phyloP scores from a whole-genome alignment of 345 rosid genomes.

The Melaleuca quinquenervia region DNA sequence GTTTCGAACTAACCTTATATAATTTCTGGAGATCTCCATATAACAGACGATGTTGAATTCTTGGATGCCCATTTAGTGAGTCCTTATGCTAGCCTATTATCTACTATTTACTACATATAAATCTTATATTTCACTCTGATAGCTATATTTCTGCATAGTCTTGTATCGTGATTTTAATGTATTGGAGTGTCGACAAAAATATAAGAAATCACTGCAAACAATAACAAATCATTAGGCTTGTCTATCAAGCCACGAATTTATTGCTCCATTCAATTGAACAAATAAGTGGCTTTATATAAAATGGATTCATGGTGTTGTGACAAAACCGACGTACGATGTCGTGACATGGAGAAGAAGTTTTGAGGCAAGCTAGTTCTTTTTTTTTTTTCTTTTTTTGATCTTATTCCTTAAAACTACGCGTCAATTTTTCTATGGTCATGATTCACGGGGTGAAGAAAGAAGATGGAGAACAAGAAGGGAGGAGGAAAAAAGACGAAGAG shows the following conservation, averaged over 20 bases:
- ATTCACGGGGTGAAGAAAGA: neutral
- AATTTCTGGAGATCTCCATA: too few species aligned
- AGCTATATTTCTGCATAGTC: neutral
- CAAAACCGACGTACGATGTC: too few species aligned
- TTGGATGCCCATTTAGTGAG: neutral
- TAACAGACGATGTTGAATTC: too few species aligned
- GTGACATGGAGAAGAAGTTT: neutral
- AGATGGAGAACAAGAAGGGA: too few species aligned
- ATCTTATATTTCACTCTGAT: neutral
- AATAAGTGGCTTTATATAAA: accelerated
- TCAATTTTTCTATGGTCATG: too few species aligned
- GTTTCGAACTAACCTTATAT: too few species aligned
- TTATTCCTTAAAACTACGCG: too few species aligned
- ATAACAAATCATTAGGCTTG: neutral
- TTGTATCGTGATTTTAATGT: too few species aligned
- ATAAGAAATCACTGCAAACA: neutral
- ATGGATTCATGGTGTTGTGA: accelerated
- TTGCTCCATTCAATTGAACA: accelerated
- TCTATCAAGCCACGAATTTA: too few species aligned
- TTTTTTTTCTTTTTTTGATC: accelerated
- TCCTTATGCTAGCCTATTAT: accelerated
- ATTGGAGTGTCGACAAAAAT: neutral
- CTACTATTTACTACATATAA: too few species aligned
- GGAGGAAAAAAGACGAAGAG: too few species aligned
- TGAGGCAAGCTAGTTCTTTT: neutral